Evolutionary conservation across 805 yeast species (phyloP), one percentile per base, ranked within the genome.

Genomic region (Sungouiella thailandica): DNA sequence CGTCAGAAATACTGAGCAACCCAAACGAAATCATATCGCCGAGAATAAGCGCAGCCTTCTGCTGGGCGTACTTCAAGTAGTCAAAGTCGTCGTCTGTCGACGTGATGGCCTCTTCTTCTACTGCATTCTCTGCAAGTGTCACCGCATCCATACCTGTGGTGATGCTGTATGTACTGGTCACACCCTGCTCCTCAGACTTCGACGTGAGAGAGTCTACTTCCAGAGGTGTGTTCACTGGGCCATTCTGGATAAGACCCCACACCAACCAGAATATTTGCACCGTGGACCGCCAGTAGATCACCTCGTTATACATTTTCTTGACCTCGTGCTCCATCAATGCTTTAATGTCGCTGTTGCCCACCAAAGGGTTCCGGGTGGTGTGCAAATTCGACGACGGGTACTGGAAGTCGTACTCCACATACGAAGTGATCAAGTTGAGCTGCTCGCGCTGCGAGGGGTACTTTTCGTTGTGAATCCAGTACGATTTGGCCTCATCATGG

Each of bases 231-330:
- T 7, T 5, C 4, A 8, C 6, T n/a, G 64, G 69, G 32, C 60
- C 87, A 44, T 82, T 78, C 55, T 86, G 95, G 22, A 93, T 73
- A 27, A 93, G 70, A 1, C 95, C 97, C 98, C 98, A 90, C 17
- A 89, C 53, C 4, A 82, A 72, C 98, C 98, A 90, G 52, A 72
- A 76, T 7, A 84, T 66, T 31, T 82, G 82, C 15, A 77, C 90
- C 0, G 86, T 66, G 1, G 94, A 78, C 50, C 96, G 72, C 96
- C 97, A 90, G 35, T 69, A 67, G 2, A 76, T 62, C 19, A 80
- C 72, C 41, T 85, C 86, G 46, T 81, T 77, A 49, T 75, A 76
- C 26, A 87, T 56, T 30, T 63, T 55, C 31, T 68, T 72, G 9
- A 80, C 60, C 41, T 68, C 72, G 34, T 51, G 55, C 39, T 69